Evolutionary conservation across 441 rosid species (phyloP).

Genomic region (Aquilaria agallochum): DNA sequence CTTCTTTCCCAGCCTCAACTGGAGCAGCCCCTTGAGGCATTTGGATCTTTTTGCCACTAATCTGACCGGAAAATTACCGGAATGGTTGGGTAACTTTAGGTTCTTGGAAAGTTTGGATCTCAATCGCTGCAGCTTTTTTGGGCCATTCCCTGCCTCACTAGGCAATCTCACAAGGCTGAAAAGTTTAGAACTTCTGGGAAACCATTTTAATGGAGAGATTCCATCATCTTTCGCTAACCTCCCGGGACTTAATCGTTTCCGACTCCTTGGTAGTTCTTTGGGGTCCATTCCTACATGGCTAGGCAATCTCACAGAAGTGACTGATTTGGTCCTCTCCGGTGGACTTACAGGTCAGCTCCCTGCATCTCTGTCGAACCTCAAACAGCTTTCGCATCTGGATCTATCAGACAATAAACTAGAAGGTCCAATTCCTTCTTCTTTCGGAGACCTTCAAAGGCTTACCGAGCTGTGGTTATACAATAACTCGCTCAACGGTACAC

Average conservation of each 20-base stretch:
- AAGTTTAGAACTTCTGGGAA: not conserved
- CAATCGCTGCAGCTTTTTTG: rapidly evolving
- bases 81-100: constrained; percentile 4
- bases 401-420: not conserved
- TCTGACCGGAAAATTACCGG: constrained; percentile 10
- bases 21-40: not conserved
- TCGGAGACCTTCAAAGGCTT: constrained; percentile 1
- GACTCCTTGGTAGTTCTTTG: not conserved
- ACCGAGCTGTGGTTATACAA: not conserved
- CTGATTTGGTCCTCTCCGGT: not conserved
- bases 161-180: constrained; percentile 6
- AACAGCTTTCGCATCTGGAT: not conserved
- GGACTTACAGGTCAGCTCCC: not conserved
- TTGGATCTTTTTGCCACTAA: not conserved
- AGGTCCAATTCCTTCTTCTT: constrained; percentile 1
- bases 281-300: not conserved
- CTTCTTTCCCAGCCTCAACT: constrained; percentile 6
- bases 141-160: constrained; percentile 4
- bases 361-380: not conserved
- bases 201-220: constrained; percentile 1
- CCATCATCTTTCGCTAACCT: not conserved
- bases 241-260: not conserved
- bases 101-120: not conserved
- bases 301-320: not conserved
- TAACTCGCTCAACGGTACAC: constrained; percentile 7